These are phyloP conservation scores for Phytophthora capsici DNA, from an alignment of 352 stramenopile genomes.

Conservation along the genomic window DNA sequence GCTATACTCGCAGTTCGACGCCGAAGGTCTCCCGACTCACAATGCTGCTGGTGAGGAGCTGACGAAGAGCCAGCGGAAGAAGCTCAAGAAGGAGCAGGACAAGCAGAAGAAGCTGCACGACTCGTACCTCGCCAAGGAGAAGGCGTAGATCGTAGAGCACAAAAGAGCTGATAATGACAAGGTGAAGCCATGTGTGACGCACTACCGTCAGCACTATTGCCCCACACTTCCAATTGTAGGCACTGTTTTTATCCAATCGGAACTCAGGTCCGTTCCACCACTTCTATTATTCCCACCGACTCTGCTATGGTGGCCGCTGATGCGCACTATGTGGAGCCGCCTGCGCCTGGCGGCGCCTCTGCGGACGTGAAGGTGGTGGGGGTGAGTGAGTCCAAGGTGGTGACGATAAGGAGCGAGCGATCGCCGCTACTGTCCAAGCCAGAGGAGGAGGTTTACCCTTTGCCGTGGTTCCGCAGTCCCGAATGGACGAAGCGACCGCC, in stretches of 20 bases:
- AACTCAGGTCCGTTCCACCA: not conserved
- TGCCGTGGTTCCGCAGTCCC: conserved; percentile 83
- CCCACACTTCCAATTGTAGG: not conserved
- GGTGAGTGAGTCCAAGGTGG: conserved; percentile 25
- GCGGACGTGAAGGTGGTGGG: conserved; percentile 15
- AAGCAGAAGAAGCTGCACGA: conserved; percentile 91
- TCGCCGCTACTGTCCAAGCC: conserved; percentile 54
- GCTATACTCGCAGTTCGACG: conserved; percentile 78
- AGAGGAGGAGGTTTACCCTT: conserved; percentile 70
- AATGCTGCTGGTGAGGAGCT: conserved; percentile 60
- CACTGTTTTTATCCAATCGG: conserved; percentile 1
- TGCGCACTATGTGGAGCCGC: conserved; percentile 16
- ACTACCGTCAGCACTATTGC: not conserved
- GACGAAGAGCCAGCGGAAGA: conserved; percentile 87
- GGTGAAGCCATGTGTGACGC: conserved; percentile 14
- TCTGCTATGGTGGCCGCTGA: conserved; percentile 35
- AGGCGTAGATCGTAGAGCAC: conserved; percentile 5
- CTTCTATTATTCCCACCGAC: conserved; percentile 1
- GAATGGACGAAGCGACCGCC: conserved; percentile 50
- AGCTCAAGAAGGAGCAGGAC: conserved; percentile 90
- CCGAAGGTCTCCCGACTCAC: conserved; percentile 79
- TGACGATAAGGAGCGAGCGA: conserved; percentile 43
- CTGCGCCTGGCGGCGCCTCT: not conserved
- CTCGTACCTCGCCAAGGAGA: conserved; percentile 53
- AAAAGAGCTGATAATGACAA: not conserved